Evolutionary conservation across 1,139 yeast species (phyloP).

Genomic region (Taphrina confusa): DNA sequence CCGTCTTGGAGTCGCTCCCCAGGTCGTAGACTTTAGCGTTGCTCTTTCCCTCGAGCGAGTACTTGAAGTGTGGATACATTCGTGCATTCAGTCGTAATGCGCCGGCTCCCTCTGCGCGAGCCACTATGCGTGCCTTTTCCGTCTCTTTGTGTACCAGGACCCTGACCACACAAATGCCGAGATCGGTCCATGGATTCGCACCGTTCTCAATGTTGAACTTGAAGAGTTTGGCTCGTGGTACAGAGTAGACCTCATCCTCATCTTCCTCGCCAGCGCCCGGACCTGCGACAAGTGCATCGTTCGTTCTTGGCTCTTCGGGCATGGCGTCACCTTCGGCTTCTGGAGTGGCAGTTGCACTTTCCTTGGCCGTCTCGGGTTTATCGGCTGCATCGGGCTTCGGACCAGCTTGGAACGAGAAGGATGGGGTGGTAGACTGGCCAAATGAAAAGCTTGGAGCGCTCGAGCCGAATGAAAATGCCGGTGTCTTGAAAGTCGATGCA

Average conservation of each 20-base stretch:
- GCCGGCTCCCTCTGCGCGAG: constrained; percentile 87
- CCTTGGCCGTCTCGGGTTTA: background rate
- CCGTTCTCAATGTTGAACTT: background rate
- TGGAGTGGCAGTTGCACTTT: constrained; percentile 35
- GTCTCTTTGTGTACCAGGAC: constrained; percentile 63
- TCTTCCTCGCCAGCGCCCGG: constrained; percentile 82
- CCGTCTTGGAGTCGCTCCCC: constrained; percentile 51
- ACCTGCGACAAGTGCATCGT: constrained; percentile 48
- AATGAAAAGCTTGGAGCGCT: constrained; percentile 15
- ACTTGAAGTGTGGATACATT: constrained; percentile 36
- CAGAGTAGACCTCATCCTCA: constrained; percentile 57
- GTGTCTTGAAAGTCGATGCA: background rate
- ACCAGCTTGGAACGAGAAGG: constrained; percentile 18
- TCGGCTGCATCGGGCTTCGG: background rate
- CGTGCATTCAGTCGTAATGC: constrained; percentile 72
- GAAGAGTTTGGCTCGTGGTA: constrained; percentile 12
- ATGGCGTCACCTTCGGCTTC: constrained; percentile 34
- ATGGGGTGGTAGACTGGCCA: constrained; percentile 14
- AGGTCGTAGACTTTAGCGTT: constrained; percentile 60
- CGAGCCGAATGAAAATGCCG: constrained; percentile 22
- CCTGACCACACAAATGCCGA: constrained; percentile 85
- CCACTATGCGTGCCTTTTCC: constrained; percentile 66
- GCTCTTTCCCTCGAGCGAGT: constrained; percentile 51
- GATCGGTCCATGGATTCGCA: constrained; percentile 47
- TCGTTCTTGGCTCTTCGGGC: constrained; percentile 35